These are phyloP conservation scores for Thalassiosira exigua DNA, from an alignment of 352 stramenopile genomes.

Conservation along the genomic window DNA sequence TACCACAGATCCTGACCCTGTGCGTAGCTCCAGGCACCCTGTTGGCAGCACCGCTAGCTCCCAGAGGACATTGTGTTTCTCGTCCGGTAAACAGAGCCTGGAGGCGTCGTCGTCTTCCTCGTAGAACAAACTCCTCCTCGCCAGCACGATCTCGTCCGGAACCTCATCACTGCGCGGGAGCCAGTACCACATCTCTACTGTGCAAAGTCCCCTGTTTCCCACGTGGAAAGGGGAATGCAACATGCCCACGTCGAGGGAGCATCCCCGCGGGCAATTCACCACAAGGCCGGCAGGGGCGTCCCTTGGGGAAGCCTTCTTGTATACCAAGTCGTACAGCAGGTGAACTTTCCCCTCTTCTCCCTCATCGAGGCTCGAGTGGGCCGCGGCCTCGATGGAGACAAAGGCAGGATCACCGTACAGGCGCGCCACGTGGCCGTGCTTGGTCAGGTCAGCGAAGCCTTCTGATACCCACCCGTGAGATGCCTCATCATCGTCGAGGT, in stretches of 20 bases:
- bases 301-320: slow-evolving; percentile 62
- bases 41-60: slow-evolving; percentile 76
- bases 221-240: slow-evolving; percentile 66
- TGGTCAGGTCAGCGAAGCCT: slow-evolving; percentile 79
- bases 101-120: slow-evolving; percentile 70
- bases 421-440: slow-evolving; percentile 63
- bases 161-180: slow-evolving; percentile 65
- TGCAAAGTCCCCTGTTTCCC: slow-evolving; percentile 68
- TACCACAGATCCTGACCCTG: slow-evolving; percentile 67
- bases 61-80: slow-evolving; percentile 79
- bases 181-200: slow-evolving; percentile 84
- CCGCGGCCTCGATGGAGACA: slow-evolving; percentile 68
- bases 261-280: slow-evolving; percentile 65
- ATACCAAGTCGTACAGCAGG: slow-evolving; percentile 83
- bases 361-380: slow-evolving; percentile 82
- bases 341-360: slow-evolving; percentile 83
- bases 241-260: slow-evolving; percentile 82
- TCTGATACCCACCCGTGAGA: slow-evolving; percentile 68
- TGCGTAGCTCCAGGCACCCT: slow-evolving; percentile 81
- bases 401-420: slow-evolving; percentile 57
- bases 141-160: slow-evolving; percentile 73
- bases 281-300: slow-evolving; percentile 58
- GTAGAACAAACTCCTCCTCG: slow-evolving; percentile 64
- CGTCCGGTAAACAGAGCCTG: slow-evolving; percentile 71
- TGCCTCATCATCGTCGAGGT: slow-evolving; percentile 76